Evolutionary conservation across 1,284 basidiomycete genomes (phyloP).

Genomic region (Erythrobasidium hasegawianum): DNA sequence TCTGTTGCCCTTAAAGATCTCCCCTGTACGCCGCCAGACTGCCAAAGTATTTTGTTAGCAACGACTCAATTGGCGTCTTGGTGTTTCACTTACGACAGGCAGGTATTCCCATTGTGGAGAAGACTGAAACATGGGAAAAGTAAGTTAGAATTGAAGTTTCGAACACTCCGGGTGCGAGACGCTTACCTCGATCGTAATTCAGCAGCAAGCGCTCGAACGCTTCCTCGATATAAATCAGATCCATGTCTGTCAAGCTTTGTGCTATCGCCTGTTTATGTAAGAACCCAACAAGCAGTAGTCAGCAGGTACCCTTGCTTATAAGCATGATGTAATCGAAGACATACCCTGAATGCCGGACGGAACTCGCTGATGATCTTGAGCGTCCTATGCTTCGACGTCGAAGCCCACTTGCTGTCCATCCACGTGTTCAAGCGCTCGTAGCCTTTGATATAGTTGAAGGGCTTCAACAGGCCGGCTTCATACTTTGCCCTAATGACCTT

Average conservation of each 20-base stretch:
- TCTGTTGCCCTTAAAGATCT: constrained; percentile 96
- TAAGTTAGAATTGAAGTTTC: neutral
- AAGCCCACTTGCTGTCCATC: constrained; percentile 89
- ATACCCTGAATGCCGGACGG: constrained; percentile 83
- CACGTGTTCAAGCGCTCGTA: constrained; percentile 82
- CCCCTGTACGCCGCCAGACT: constrained; percentile 90
- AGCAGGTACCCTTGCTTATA: neutral
- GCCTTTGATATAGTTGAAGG: constrained; percentile 94
- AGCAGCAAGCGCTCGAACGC: constrained; percentile 91
- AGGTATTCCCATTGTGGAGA: constrained; percentile 80
- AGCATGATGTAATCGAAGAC: constrained; percentile 5
- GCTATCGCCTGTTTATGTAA: constrained; percentile 66
- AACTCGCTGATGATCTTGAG: constrained; percentile 82
- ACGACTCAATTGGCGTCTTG: neutral
- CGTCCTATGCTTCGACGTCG: constrained; percentile 77
- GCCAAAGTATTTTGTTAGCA: neutral
- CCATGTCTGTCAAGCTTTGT: constrained; percentile 83
- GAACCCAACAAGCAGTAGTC: neutral
- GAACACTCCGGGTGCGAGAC: constrained; percentile 2
- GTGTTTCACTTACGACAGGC: constrained; percentile 66
- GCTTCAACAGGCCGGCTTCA: constrained; percentile 88
- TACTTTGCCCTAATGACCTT: constrained; percentile 95
- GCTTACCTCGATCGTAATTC: constrained; percentile 82
- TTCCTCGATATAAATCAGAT: constrained; percentile 96
- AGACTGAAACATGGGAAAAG: constrained; percentile 27